Conservation (phyloP, 495 filamentous ascomycete species). For the Penicillium odoratum region DNA sequence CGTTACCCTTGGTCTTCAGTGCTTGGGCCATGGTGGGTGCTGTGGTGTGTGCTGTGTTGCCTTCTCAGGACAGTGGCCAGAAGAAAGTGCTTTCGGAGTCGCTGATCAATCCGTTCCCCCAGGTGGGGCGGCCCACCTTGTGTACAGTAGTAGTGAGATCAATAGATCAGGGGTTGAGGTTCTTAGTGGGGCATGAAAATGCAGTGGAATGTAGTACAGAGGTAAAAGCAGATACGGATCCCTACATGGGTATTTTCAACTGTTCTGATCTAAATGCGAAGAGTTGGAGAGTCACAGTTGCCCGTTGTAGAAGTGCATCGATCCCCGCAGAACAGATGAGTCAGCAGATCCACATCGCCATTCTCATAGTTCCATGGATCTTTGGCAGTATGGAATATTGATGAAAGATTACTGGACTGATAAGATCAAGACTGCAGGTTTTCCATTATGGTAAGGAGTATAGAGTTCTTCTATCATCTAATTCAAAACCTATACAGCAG, state of each 20-base stretch:
- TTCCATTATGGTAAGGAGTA: conserved; percentile 10
- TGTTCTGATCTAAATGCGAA: no score
- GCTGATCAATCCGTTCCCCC: conserved; percentile 25
- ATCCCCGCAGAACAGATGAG: conserved; percentile 40
- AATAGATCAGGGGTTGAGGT: neutral
- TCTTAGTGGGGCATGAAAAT: neutral
- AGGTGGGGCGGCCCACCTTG: conserved; percentile 21
- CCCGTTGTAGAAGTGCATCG: conserved; percentile 34
- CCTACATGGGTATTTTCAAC: no score
- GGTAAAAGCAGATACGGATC: neutral
- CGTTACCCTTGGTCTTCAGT: conserved; percentile 47
- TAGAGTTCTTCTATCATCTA: conserved; percentile 22
- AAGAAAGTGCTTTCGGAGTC: conserved; percentile 3
- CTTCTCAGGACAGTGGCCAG: neutral
- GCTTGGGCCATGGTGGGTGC: conserved; percentile 36
- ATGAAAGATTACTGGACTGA: neutral
- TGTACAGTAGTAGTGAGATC: neutral
- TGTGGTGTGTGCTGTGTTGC: neutral
- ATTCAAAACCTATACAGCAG: conserved; percentile 23
- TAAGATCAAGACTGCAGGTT: conserved; percentile 14
- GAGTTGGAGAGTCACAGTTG: neutral
- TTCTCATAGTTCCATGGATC: neutral
- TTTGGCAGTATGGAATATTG: no score
- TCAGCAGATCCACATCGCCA: conserved; percentile 18
- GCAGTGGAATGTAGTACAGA: neutral